Conservation (phyloP, 331 rosid species). For the Pyracantha coccinea region DNA sequence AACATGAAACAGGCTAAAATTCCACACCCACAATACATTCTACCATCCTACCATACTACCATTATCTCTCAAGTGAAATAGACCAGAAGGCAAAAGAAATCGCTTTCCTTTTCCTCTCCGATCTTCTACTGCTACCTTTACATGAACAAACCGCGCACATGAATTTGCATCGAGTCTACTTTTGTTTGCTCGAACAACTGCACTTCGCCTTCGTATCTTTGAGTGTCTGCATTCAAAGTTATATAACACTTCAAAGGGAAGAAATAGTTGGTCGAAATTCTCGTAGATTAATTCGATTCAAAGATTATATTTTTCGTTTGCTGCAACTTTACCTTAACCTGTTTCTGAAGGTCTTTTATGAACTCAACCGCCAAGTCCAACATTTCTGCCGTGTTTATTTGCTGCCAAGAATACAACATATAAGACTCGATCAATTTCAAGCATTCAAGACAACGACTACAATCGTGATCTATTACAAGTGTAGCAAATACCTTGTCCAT, state of each 20-base stretch:
- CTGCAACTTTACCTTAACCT: conserved; percentile 57
- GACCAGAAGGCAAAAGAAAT: background rate
- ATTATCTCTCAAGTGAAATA: background rate
- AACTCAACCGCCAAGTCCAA: conserved; percentile 65
- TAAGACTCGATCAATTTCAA: background rate
- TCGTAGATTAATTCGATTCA: background rate
- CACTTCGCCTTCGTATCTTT: conserved; percentile 54
- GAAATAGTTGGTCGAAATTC: conserved; percentile 4
- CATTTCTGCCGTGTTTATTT: conserved; percentile 85
- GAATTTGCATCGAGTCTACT: conserved; percentile 17
- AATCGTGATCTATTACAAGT: background rate
- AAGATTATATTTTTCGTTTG: background rate
- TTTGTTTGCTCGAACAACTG: conserved; percentile 48
- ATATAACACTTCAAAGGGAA: conserved; percentile 9
- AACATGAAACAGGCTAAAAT: background rate
- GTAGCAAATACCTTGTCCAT: conserved; percentile 57
- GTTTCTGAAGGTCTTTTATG: conserved; percentile 68
- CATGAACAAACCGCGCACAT: conserved; percentile 19
- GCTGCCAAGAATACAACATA: conserved; percentile 38
- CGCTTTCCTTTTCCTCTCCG: background rate
- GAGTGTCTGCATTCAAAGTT: conserved; percentile 50
- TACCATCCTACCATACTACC: background rate
- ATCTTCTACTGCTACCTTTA: conserved; percentile 24
- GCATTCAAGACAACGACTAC: too few relatives aligned
- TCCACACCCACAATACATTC: too few relatives aligned